A percentile compares a stretch with the other conserved stretches of the same genome.
These are phyloP conservation scores for Orbilia quercus DNA, from an alignment of 2,329 filamentous ascomycete genomes.

Conservation along the genomic window DNA sequence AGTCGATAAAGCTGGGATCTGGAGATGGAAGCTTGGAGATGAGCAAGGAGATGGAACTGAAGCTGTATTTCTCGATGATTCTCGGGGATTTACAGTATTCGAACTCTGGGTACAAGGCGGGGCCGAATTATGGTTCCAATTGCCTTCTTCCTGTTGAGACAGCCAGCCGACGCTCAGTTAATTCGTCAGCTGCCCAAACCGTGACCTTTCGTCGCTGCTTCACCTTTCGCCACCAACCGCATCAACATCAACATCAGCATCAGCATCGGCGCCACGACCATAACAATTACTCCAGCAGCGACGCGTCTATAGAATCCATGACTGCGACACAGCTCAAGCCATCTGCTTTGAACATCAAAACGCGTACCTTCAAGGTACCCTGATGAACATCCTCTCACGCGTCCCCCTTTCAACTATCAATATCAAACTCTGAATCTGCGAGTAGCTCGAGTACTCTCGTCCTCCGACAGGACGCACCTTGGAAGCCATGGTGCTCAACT, in stretches of 20 bases:
- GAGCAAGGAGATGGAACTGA: not conserved
- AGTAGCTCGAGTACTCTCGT: not conserved
- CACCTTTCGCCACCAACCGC: not conserved
- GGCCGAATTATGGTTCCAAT: conserved; percentile 10
- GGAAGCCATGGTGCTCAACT: conserved; percentile 31
- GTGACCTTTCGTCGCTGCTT: not conserved
- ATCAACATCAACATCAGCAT: not conserved
- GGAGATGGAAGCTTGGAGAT: too few species aligned
- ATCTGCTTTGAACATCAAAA: conserved; percentile 1
- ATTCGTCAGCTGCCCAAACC: conserved; percentile 36
- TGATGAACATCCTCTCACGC: conserved; percentile 9
- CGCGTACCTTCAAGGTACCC: conserved; percentile 44
- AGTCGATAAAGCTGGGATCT: not conserved
- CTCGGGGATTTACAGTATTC: not conserved
- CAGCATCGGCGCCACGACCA: not conserved
- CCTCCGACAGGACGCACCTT: too few species aligned
- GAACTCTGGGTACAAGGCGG: not conserved
- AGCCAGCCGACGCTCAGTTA: conserved; percentile 11
- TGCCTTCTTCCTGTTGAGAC: conserved; percentile 25
- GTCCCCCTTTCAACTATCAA: not conserved
- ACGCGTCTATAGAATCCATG: conserved; percentile 24
- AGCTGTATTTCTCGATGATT: not conserved
- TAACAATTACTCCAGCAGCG: not conserved
- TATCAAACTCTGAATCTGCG: not conserved
- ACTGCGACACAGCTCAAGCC: not conserved